These are phyloP conservation scores for Benincasa hispida DNA, from an alignment of 306 rosid species.

Conservation along the genomic window DNA sequence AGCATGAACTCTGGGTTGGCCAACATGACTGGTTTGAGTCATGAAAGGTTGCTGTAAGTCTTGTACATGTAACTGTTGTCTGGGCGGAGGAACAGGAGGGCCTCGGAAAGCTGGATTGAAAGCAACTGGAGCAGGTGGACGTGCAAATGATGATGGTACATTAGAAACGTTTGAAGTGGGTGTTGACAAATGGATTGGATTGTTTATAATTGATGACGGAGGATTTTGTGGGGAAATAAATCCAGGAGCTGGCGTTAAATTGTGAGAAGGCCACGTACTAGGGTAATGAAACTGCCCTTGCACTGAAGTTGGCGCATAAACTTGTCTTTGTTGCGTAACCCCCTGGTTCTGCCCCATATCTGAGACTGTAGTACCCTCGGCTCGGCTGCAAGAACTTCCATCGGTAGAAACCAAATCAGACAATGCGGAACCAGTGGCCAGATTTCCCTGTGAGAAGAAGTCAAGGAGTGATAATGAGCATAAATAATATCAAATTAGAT, in stretches of 20 bases:
- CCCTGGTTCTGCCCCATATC: conserved; percentile 25
- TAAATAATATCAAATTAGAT: not conserved
- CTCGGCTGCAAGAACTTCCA: conserved; percentile 21
- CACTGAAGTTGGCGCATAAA: conserved; percentile 19
- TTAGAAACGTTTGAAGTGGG: conserved; percentile 33
- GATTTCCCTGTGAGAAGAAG: conserved; percentile 44
- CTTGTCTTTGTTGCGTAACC: conserved; percentile 26
- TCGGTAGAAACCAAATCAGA: conserved; percentile 27
- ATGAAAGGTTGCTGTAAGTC: conserved; percentile 32
- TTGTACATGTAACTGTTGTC: conserved; percentile 29
- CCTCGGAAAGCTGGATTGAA: conserved; percentile 31
- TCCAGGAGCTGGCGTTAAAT: conserved; percentile 26
- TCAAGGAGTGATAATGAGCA: not conserved
- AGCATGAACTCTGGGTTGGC: conserved; percentile 42
- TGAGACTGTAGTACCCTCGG: conserved; percentile 20
- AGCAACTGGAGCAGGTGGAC: conserved; percentile 29
- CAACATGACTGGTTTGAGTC: conserved; percentile 27
- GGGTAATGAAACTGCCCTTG: conserved; percentile 42
- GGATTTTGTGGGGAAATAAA: conserved; percentile 28
- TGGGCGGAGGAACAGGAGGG: conserved; percentile 27
- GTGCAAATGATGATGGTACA: conserved; percentile 33
- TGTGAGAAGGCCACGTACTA: conserved; percentile 44
- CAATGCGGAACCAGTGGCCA: conserved; percentile 34
- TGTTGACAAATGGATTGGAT: conserved; percentile 26
- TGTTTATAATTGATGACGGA: conserved; percentile 17